Conservation (phyloP, 2,329 filamentous ascomycete species). For the Lecanicillium sp. region DNA sequence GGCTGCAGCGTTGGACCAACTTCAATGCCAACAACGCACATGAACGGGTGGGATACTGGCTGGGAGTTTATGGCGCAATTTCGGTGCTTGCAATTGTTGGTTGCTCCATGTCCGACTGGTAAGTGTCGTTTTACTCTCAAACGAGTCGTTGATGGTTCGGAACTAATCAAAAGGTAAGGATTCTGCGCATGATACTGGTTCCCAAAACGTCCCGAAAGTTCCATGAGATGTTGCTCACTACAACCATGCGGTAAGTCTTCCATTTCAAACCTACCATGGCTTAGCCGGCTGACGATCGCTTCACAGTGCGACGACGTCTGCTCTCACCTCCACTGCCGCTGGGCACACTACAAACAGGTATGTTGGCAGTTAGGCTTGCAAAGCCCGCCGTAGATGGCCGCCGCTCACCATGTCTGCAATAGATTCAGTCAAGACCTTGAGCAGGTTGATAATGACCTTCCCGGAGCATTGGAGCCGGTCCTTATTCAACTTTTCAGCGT, state of each 20-base stretch:
- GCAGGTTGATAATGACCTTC: conserved; percentile 27
- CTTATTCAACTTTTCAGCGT: conserved; percentile 13
- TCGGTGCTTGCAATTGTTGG: conserved; percentile 11
- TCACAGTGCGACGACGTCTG: conserved; percentile 21
- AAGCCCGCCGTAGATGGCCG: no score
- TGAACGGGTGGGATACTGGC: conserved; percentile 13
- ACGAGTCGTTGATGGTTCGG: no score
- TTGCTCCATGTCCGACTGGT: no score
- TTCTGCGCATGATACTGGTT: no score
- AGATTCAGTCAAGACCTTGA: conserved; percentile 32
- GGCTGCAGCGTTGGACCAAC: conserved; percentile 18
- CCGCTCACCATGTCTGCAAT: no score
- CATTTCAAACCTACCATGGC: no score
- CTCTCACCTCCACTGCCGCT: conserved; percentile 26
- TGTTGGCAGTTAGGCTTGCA: no score
- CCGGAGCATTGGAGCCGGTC: conserved; percentile 19
- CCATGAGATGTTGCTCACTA: conserved; percentile 16
- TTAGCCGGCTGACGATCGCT: no score
- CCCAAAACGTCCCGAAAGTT: conserved; percentile 18
- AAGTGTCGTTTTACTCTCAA: no score
- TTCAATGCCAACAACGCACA: conserved; percentile 12
- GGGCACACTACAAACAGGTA: conserved; percentile 25
- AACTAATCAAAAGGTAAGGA: background rate
- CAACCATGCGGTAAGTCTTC: no score
- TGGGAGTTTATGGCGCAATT: conserved; percentile 13